Evolutionary conservation across 1,139 yeast genomes (phyloP).

Genomic region (Geotrichum aggregatum): DNA sequence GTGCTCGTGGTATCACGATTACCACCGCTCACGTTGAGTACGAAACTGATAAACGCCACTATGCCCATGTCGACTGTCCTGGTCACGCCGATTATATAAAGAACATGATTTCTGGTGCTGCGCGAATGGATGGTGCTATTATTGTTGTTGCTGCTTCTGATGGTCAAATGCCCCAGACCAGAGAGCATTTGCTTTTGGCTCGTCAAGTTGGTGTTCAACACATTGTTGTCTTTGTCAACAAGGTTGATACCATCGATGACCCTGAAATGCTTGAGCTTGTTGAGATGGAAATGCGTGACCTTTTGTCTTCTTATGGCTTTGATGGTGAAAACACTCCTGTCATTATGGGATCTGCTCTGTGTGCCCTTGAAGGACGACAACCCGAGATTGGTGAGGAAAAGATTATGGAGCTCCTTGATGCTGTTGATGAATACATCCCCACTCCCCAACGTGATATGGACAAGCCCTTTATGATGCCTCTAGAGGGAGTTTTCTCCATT

Average conservation of each 20-base stretch:
- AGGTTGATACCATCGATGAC: slow-evolving; percentile 95
- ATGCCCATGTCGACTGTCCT: slow-evolving; percentile 96
- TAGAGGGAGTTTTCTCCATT: slow-evolving; percentile 95
- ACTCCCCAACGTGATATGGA: slow-evolving; percentile 95
- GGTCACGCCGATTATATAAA: slow-evolving; percentile 99
- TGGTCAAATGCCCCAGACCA: slow-evolving; percentile 99
- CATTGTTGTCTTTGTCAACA: slow-evolving; percentile 95
- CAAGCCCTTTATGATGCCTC: slow-evolving; percentile 94
- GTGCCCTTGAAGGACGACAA: slow-evolving; percentile 83
- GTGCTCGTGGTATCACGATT: slow-evolving; percentile 99
- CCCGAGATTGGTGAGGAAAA: slow-evolving; percentile 93
- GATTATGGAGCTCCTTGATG: slow-evolving; percentile 76
- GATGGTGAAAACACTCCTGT: slow-evolving; percentile 99
- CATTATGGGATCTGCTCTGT: slow-evolving; percentile 96
- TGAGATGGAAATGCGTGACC: slow-evolving; percentile 99
- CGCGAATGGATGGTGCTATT: slow-evolving; percentile 99
- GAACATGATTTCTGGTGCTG: slow-evolving; percentile 99
- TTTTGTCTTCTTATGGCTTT: slow-evolving; percentile 82
- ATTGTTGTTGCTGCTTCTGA: slow-evolving; percentile 98
- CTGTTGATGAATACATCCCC: slow-evolving; percentile 92
- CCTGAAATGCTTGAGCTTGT: slow-evolving; percentile 99
- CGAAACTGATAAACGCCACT: slow-evolving; percentile 87
- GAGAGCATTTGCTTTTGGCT: slow-evolving; percentile 96
- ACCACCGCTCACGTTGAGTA: slow-evolving; percentile 97
- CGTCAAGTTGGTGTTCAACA: slow-evolving; percentile 99